Evolutionary conservation across 352 stramenopile genomes (phyloP).

Genomic region (Plasmopara muralis): DNA sequence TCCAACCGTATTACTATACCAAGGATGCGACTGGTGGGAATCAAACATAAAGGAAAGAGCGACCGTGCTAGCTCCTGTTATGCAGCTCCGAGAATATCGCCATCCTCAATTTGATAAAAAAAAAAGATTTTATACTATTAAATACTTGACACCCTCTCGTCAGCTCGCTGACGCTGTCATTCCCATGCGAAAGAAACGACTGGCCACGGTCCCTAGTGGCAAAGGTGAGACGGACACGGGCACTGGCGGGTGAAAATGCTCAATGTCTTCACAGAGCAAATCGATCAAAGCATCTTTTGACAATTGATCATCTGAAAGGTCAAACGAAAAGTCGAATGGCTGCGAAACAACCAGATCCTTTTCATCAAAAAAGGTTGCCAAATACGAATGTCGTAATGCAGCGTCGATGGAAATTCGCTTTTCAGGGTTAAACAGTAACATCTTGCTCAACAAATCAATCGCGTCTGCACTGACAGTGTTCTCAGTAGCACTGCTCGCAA

Average conservation of each 20-base stretch:
- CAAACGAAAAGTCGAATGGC: conserved; percentile 61
- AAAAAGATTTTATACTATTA: neutral
- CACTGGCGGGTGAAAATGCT: conserved; percentile 42
- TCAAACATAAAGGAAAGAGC: too few species aligned
- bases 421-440: conserved; percentile 65
- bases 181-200: conserved; percentile 41
- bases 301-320: conserved; percentile 54
- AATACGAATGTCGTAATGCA: conserved; percentile 56
- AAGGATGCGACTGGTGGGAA: too few species aligned
- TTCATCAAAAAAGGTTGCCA: conserved; percentile 85
- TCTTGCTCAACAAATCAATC: conserved; percentile 51
- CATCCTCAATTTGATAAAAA: too few species aligned
- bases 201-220: conserved; percentile 13
- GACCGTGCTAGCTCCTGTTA: too few species aligned
- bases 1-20: too few species aligned
- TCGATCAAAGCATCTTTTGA: conserved; percentile 56
- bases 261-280: conserved; percentile 55
- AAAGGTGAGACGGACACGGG: conserved; percentile 18
- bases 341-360: conserved; percentile 35
- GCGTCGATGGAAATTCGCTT: conserved; percentile 63
- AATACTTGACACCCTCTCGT: conserved; percentile 1
- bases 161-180: conserved; percentile 47
- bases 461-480: conserved; percentile 35
- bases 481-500: conserved; percentile 27
- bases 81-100: too few species aligned